Evolutionary conservation across 495 filamentous ascomycete genomes (phyloP), one percentile per base, ranked within the genome.

Genomic region (Stereocaulon alpinum): DNA sequence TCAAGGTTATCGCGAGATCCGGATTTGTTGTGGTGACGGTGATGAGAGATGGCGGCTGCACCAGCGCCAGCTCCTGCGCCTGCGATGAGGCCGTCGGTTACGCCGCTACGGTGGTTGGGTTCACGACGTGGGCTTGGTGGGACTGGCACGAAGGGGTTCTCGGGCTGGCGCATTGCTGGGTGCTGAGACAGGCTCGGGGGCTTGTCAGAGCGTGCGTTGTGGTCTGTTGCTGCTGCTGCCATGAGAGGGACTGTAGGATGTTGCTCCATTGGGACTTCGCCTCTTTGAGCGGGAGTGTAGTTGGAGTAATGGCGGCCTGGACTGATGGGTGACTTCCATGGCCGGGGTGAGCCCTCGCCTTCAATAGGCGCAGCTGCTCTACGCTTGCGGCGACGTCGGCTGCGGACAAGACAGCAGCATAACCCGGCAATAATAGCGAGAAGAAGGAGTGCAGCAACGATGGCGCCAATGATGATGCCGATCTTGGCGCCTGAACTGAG

Each of bases 401-500:
- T 61, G 27, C 61, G 58, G n/a, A 62, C 40, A 27, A 68, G 56
- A 68, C 66, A 68, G 49, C 62, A 63, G 56, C 56, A 66, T 4
- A 65, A 40, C 1, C 55, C 62, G 32, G 42, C 40, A 40, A 68
- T 9, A 52, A 67, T 54, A 6, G 55, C 56, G 34, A 61, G 45
- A 11, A 69, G 32, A 42, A 65, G 50, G 17, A 70, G 6, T 6
- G 52, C 57, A 40, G 41, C 66, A 32, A 67, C 47, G 29, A 66
- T 37, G 47, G 45, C 42, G 22, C 66, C 64, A 42, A 63, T 61
- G 17, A 64, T 68, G 47, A 69, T 72, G 52, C 60, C 62, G 27
- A 69, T 69, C 41, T 65, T 70, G 50, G 66, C 66, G 32, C 52
- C 64, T 48, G 51, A 30, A 22, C 63, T 67, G 15, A 60, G 34